Percentiles rank a stretch among this genome's conserved stretches.
Evolutionary conservation across 805 yeast genomes (phyloP).

Genomic region (Candida khao-thaluensis): DNA sequence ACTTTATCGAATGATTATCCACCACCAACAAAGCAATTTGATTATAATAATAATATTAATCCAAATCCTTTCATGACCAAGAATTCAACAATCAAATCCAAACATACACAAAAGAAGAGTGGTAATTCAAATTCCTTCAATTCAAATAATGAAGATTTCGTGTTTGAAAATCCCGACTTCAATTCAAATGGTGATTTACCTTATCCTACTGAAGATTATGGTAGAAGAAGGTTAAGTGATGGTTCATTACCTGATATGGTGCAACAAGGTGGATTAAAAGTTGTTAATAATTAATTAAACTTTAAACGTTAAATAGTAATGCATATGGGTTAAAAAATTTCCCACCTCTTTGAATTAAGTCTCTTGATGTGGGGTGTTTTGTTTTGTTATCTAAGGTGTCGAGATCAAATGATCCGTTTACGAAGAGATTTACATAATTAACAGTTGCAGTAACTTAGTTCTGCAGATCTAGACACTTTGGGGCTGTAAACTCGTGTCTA

Average conservation of each 20-base stretch:
- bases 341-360: too few relatives aligned
- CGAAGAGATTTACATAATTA: too few relatives aligned
- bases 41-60: slow-evolving; percentile 11
- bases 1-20: slow-evolving; percentile 23
- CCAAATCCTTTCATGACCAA: slow-evolving; percentile 26
- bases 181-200: slow-evolving; percentile 10
- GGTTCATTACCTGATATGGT: slow-evolving; percentile 55
- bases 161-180: slow-evolving; percentile 15
- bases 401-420: too few relatives aligned
- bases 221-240: slow-evolving; percentile 51
- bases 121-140: slow-evolving; percentile 19
- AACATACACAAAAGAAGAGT: slow-evolving; percentile 16
- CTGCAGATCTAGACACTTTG: neutral
- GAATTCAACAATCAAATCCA: slow-evolving; percentile 21
- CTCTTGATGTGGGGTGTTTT: too few relatives aligned
- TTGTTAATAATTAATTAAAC: slow-evolving; percentile 37
- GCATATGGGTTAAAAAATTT: slow-evolving; percentile 1
- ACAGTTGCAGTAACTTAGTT: too few relatives aligned
- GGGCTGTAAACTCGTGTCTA: too few relatives aligned
- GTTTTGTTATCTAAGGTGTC: too few relatives aligned
- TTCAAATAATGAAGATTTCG: slow-evolving; percentile 23
- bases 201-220: slow-evolving; percentile 30
- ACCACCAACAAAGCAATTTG: slow-evolving; percentile 21
- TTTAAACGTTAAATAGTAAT: slow-evolving; percentile 7
- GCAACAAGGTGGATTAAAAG: slow-evolving; percentile 49